Conservation (phyloP, 495 filamentous ascomycete species). For the Daldinia concentrica region DNA sequence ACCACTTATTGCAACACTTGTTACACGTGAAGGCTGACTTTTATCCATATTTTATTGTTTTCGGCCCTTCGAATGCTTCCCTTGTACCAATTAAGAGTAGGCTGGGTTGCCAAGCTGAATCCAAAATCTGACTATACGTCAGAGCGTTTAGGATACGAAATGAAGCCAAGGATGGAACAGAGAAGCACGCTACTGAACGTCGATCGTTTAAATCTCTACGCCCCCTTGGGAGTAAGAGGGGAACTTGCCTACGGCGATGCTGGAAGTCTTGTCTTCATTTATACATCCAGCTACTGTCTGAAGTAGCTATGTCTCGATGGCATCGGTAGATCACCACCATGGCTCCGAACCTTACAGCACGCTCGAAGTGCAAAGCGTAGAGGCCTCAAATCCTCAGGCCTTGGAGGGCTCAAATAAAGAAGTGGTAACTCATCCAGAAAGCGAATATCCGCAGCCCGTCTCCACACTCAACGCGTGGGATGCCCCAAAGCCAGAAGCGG, state of each 20-base stretch:
- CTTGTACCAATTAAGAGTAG: constrained; percentile 12
- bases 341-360: constrained; percentile 39
- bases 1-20: background rate
- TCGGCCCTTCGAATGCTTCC: background rate
- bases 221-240: background rate
- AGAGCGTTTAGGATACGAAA: constrained; percentile 3
- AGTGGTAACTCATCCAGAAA: constrained; percentile 23
- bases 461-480: constrained; percentile 3
- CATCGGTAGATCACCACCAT: constrained; percentile 23
- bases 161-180: constrained; percentile 8
- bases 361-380: constrained; percentile 30
- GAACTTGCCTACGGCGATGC: background rate
- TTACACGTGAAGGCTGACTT: background rate
- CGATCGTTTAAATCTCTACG: constrained; percentile 4
- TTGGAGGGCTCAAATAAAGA: constrained; percentile 29
- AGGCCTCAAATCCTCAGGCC: background rate
- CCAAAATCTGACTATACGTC: constrained; percentile 35
- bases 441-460: constrained; percentile 25
- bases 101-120: constrained; percentile 22
- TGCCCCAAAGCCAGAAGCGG: constrained; percentile 12
- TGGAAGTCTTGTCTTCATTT: constrained; percentile 6
- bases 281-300: constrained; percentile 8
- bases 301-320: constrained; percentile 39
- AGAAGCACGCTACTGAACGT: background rate
- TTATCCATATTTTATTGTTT: constrained; percentile 2